A percentile compares a stretch with the other conserved stretches of the same genome.
Evolutionary conservation across 305 asterid species (phyloP).

Genomic region (Solanum chacoense): DNA sequence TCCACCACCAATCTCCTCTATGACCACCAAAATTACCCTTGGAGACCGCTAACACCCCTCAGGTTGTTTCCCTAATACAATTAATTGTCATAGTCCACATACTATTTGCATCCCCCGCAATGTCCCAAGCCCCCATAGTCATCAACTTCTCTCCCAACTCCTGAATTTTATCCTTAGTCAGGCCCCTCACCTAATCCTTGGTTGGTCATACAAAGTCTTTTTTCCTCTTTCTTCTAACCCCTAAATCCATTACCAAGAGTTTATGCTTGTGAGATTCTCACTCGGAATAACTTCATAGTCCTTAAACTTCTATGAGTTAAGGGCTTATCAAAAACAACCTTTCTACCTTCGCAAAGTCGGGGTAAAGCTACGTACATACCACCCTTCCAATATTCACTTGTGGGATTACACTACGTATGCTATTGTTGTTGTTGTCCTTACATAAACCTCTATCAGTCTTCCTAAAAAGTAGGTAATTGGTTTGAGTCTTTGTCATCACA

Average conservation of each 20-base stretch:
- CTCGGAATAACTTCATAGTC: background rate
- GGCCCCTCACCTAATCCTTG: background rate
- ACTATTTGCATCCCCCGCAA: background rate
- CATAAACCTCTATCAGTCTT: background rate
- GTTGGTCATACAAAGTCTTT: background rate
- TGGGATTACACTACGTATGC: background rate
- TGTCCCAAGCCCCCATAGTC: background rate
- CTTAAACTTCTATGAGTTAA: background rate
- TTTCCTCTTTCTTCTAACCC: background rate
- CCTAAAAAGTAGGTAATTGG: background rate
- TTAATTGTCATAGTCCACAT: background rate
- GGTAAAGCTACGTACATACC: background rate
- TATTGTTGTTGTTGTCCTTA: background rate
- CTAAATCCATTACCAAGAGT: background rate
- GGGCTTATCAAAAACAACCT: background rate
- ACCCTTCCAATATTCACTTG: background rate
- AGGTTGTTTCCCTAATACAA: background rate
- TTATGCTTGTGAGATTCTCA: background rate
- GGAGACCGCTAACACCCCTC: background rate
- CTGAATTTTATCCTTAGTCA: background rate
- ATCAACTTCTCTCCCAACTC: background rate
- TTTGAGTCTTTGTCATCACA: background rate
- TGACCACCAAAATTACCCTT: background rate
- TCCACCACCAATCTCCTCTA: background rate
- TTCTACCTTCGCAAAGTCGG: background rate